Evolutionary conservation across 331 rosid species (phyloP), one percentile per base, ranked within the genome.

Genomic region (Pyrus hybrid): DNA sequence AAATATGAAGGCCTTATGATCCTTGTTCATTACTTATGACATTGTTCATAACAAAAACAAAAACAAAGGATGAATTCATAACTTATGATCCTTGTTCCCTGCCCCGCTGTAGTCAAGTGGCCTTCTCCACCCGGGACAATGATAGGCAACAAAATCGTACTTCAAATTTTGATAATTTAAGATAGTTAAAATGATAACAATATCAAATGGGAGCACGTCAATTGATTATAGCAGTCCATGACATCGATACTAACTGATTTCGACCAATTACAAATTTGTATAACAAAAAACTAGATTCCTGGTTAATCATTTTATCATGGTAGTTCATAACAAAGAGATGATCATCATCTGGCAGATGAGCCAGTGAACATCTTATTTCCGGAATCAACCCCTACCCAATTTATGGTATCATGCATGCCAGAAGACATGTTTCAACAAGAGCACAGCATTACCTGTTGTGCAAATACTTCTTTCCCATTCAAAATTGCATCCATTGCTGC

Each of bases 401-500:
- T 60, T 22, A 45, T 49, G 21, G 17, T 63, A 69, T 68, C 63
- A 43, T 20, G 35, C 32, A 54, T 41, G 58, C 20, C n/a, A 79
- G 68, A 73, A 65, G 53, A 75, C 53, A 76, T 23, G 32, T 37
- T 77, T 80, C 80, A 64, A 85, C 68, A 70, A 76, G 77, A 77
- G 76, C 76, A 80, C 73, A 45, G 67, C 68, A 82, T 74, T 85
- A 95, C 98, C 97, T 83, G 88, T 61, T 71, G 90, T 21, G 97
- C 85, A 85, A 95, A 92, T 72, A 85, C 77, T 81, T 92, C 93
- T 83, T 95, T 95, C 73, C 91, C 91, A 63, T 91, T 88, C 67
- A 95, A 81, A 86, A 92, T 92, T 37, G 93, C 88, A 79, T 84
- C 89, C 98, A 92, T 92, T 79, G 91, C 97, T 73, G 90, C 83